Conservation (phyloP, 345 rosid species). For the Syzygium aqueum region DNA sequence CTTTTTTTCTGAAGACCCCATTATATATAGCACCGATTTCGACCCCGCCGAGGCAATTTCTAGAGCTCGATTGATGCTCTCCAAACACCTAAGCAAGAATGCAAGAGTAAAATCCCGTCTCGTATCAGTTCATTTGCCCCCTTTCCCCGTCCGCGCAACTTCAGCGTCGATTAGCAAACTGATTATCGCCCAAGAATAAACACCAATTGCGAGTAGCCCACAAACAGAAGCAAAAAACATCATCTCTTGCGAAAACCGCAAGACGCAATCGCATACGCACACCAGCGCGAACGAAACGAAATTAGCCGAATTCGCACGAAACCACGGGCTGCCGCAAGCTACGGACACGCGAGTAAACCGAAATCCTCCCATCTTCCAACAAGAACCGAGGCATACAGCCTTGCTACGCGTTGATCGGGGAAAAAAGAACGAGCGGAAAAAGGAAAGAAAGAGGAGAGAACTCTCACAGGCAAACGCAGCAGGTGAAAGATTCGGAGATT, state of each 20-base stretch:
- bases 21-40: not conserved
- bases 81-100: not conserved
- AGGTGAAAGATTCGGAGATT: conserved; percentile 36
- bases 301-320: not conserved
- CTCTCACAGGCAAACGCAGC: conserved; percentile 66
- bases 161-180: not conserved
- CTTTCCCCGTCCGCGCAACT: not conserved
- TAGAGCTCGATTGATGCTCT: not conserved
- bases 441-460: not conserved
- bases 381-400: not conserved
- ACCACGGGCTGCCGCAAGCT: not conserved
- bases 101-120: not conserved
- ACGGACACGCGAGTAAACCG: not conserved
- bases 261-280: not conserved
- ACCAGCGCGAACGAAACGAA: not conserved
- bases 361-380: not conserved
- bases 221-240: not conserved
- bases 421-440: not conserved
- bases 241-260: not conserved
- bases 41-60: not conserved
- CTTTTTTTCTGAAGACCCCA: not conserved
- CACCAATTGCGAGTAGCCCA: not conserved
- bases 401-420: not conserved
- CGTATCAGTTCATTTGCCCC: not conserved
- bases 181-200: not conserved